Conservation (phyloP, 345 rosid genomes). For the Syzygium jambos region DNA sequence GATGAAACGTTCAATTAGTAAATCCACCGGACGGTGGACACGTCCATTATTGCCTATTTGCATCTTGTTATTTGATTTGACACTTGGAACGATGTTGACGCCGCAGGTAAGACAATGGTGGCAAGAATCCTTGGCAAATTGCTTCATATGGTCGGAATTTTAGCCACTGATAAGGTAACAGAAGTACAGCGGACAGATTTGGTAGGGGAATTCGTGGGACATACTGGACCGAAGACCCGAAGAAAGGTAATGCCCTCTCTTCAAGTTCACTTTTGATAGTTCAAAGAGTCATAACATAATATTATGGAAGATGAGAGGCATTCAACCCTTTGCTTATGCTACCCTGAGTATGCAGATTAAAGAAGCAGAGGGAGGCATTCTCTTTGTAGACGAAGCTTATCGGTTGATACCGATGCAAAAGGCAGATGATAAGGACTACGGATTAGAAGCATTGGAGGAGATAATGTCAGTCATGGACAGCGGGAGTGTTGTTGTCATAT, state of each 20-base stretch:
- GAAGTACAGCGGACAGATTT: slow-evolving; percentile 76
- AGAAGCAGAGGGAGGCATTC: slow-evolving; percentile 97
- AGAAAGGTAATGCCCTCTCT: slow-evolving; percentile 45
- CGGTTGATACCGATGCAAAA: slow-evolving; percentile 91
- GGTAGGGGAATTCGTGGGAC: slow-evolving; percentile 98
- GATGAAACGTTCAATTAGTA: background rate
- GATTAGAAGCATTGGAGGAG: slow-evolving; percentile 93
- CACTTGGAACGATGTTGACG: background rate
- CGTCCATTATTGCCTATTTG: background rate
- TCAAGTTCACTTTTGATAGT: background rate
- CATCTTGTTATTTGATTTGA: background rate
- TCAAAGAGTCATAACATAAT: background rate
- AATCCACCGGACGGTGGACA: background rate
- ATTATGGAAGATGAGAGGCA: background rate
- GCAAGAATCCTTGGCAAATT: slow-evolving; percentile 91
- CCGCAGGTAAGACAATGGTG: slow-evolving; percentile 93
- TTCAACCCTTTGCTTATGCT: background rate
- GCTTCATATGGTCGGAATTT: slow-evolving; percentile 84
- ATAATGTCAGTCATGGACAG: slow-evolving; percentile 97
- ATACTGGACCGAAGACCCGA: slow-evolving; percentile 96
- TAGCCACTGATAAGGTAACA: slow-evolving; percentile 55
- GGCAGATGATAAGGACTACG: slow-evolving; percentile 90
- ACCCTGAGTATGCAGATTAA: slow-evolving; percentile 42
- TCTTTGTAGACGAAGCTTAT: slow-evolving; percentile 99
- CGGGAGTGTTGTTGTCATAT: slow-evolving; percentile 85